Evolutionary conservation across 495 filamentous ascomycete species (phyloP).

Genomic region (Usnea hakonensis): DNA sequence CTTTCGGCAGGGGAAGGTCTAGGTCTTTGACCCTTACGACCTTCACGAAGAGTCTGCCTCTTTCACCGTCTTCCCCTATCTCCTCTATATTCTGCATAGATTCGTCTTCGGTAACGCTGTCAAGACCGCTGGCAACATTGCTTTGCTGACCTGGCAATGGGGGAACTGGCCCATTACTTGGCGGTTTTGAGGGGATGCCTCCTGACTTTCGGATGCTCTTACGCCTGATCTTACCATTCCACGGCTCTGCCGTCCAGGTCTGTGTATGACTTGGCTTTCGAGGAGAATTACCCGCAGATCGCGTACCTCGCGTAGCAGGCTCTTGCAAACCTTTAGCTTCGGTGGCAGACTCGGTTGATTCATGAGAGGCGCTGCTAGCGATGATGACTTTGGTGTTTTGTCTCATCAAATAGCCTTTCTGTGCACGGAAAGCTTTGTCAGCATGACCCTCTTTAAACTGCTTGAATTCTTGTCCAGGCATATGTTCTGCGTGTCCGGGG

Average conservation of each 20-base stretch:
- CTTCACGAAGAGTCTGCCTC: conserved; percentile 93
- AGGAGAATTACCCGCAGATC: conserved; percentile 62
- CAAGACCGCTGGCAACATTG: conserved; percentile 56
- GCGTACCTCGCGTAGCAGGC: conserved; percentile 46
- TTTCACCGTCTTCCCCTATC: conserved; percentile 71
- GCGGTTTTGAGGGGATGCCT: conserved; percentile 58
- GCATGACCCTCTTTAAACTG: conserved; percentile 31
- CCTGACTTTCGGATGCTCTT: conserved; percentile 54
- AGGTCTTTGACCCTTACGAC: conserved; percentile 94
- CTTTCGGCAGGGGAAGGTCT: conserved; percentile 81
- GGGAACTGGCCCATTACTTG: conserved; percentile 56
- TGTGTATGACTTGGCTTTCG: conserved; percentile 69
- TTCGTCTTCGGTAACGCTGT: conserved; percentile 53
- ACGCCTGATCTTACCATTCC: conserved; percentile 72
- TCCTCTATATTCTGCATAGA: conserved; percentile 42
- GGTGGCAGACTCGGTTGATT: conserved; percentile 31
- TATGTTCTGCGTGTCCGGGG: conserved; percentile 19
- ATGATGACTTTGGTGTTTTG: conserved; percentile 97
- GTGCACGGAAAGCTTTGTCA: conserved; percentile 52
- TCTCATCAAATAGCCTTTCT: conserved; percentile 98
- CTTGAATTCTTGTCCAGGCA: conserved; percentile 27
- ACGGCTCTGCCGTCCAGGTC: conserved; percentile 93
- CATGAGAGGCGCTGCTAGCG: conserved; percentile 60
- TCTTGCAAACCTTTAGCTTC: conserved; percentile 44
- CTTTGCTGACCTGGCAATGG: conserved; percentile 86